Percentiles rank a stretch among this genome's conserved stretches.
Evolutionary conservation across 768 basidiomycete genomes (phyloP).

Genomic region (Hygrocybe punicea): DNA sequence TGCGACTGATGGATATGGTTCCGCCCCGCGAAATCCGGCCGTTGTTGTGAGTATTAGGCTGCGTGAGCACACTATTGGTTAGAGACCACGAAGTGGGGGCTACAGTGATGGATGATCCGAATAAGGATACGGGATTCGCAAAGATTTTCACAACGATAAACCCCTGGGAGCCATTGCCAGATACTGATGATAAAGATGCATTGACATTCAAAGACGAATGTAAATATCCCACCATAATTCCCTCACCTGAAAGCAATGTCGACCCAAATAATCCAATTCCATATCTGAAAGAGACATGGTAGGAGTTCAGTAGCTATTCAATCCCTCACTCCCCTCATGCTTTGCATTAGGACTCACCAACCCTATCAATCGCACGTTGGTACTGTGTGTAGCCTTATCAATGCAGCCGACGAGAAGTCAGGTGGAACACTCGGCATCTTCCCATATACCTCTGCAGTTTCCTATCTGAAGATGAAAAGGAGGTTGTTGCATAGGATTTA

Average conservation of each 20-base stretch:
- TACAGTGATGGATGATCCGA: not conserved
- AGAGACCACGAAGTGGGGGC: not conserved
- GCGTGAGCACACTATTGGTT: not conserved
- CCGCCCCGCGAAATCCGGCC: not conserved
- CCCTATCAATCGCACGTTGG: not conserved
- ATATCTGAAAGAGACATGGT: not conserved
- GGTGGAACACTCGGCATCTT: not conserved
- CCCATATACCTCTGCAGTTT: not conserved
- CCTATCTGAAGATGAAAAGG: not conserved
- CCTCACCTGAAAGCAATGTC: not conserved
- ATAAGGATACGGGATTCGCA: not conserved
- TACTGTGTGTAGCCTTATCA: not conserved
- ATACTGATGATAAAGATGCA: not conserved
- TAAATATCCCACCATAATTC: not conserved
- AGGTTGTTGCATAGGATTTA: not conserved
- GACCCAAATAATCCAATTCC: not conserved
- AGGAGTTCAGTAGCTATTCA: not conserved
- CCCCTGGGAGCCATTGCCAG: not conserved
- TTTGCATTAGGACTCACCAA: not conserved
- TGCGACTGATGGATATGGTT: not conserved
- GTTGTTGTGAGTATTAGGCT: not conserved
- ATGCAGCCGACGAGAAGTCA: not conserved
- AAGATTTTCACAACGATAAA: not conserved
- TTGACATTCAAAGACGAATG: not conserved
- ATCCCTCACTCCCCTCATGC: not conserved